phyloP scores from a whole-genome alignment of 352 stramenopile species.

The Pythium volutum region DNA sequence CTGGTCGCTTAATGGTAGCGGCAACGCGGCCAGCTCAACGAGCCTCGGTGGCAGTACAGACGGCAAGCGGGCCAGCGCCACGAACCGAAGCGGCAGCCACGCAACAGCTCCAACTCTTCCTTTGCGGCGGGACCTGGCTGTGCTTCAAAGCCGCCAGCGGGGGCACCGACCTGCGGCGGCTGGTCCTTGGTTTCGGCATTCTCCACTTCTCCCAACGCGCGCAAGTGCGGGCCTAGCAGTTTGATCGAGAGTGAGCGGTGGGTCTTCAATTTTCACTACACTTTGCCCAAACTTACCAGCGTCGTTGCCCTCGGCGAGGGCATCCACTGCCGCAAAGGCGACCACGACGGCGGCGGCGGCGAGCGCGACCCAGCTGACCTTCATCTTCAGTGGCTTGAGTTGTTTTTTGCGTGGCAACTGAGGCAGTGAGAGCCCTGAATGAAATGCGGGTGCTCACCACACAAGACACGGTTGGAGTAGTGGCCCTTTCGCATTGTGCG shows the following conservation, averaged over 20 bases:
- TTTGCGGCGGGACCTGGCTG: neutral
- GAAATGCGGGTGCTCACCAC: no score
- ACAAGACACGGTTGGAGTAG: no score
- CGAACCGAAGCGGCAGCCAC: constrained; percentile 19
- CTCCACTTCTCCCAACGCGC: no score
- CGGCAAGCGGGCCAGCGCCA: constrained; percentile 14
- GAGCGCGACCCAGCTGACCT: neutral
- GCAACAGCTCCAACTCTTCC: constrained; percentile 6
- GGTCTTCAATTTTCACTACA: neutral
- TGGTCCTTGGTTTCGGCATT: no score
- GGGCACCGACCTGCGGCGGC: no score
- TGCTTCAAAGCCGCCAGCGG: neutral
- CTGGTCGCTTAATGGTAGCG: constrained; percentile 4
- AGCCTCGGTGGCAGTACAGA: constrained; percentile 6
- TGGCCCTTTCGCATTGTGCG: no score
- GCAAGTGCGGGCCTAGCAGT: constrained; percentile 3
- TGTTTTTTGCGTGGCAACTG: neutral
- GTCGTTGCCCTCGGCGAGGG: neutral
- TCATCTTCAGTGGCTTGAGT: constrained; percentile 4
- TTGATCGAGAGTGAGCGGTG: no score
- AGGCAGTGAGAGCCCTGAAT: no score
- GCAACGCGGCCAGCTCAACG: constrained; percentile 14
- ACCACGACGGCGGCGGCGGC: constrained; percentile 10
- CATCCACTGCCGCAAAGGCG: neutral
- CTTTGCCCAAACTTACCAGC: neutral